phyloP scores from a whole-genome alignment of 2,329 filamentous ascomycete genomes.

The Colletotrichum orbiculare region DNA sequence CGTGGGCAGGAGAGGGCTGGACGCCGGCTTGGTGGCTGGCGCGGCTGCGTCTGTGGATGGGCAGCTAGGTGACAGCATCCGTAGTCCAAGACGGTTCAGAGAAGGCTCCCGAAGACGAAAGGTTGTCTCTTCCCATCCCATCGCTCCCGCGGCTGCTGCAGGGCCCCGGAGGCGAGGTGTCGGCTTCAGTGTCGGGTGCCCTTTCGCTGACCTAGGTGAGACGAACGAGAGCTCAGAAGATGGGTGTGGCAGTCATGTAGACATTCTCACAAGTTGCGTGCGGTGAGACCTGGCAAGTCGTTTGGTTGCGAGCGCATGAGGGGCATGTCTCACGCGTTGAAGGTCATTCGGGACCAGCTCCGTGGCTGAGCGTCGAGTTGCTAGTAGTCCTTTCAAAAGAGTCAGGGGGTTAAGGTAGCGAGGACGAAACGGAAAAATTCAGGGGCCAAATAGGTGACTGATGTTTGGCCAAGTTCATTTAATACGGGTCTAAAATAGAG shows the following conservation, averaged over 20 bases:
- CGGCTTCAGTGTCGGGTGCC: slow-evolving; percentile 27
- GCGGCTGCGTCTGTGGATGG: slow-evolving; percentile 18
- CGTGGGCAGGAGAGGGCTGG: slow-evolving; percentile 29
- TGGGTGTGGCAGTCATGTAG: slow-evolving; percentile 31
- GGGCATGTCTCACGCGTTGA: slow-evolving; percentile 31
- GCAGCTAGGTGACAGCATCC: not conserved
- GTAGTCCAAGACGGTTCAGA: not conserved
- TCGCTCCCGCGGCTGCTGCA: not conserved
- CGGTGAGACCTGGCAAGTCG: slow-evolving; percentile 33
- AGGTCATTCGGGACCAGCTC: slow-evolving; percentile 35
- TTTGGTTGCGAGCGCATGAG: slow-evolving; percentile 35
- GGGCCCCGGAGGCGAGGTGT: slow-evolving; percentile 2
- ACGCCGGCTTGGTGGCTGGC: slow-evolving; percentile 30
- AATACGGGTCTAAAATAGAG: slow-evolving; percentile 4
- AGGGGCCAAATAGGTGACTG: not conserved
- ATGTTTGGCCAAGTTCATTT: not conserved
- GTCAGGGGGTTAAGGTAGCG: not conserved
- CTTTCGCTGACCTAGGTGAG: slow-evolving; percentile 28
- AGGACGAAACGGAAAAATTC: slow-evolving; percentile 20
- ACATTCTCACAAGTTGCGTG: slow-evolving; percentile 32
- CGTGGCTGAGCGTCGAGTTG: slow-evolving; percentile 29
- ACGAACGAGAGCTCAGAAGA: slow-evolving; percentile 22
- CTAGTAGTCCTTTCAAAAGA: slow-evolving; percentile 13
- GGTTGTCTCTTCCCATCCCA: not conserved
- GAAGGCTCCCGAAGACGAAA: not conserved